A percentile compares a stretch with the other conserved stretches of the same genome.
Conservation (phyloP, 768 basidiomycete species). For the Hirschioporus abietinus region DNA sequence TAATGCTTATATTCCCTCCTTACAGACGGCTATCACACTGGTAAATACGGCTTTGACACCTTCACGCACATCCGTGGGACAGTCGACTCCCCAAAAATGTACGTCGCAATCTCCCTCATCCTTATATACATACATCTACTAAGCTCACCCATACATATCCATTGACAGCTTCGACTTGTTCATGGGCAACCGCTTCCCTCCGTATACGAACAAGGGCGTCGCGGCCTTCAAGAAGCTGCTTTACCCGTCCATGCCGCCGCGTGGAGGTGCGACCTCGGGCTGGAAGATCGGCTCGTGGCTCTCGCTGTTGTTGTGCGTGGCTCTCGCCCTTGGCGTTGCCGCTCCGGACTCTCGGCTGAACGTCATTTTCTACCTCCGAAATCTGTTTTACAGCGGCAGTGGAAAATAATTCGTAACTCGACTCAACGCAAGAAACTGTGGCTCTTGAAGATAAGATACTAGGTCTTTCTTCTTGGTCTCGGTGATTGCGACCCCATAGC, state of each 20-base stretch:
- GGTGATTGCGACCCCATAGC: no score
- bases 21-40: conserved; percentile 65
- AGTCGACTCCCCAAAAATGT: conserved; percentile 37
- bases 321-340: neutral
- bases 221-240: neutral
- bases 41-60: conserved; percentile 69
- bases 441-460: no score
- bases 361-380: neutral
- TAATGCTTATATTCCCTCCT: neutral
- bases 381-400: neutral
- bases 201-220: conserved; percentile 20
- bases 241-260: neutral
- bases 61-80: conserved; percentile 73
- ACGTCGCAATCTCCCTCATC: conserved; percentile 9
- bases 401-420: neutral
- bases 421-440: no score
- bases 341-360: neutral
- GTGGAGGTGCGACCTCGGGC: no score
- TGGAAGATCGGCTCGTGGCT: neutral
- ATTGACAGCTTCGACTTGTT: conserved; percentile 27
- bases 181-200: conserved; percentile 31
- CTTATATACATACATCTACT: neutral
- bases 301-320: neutral
- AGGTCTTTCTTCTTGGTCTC: no score
- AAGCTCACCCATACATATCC: neutral